Evolutionary conservation across 2,329 filamentous ascomycete genomes (phyloP).

Genomic region (Penicillium sp.): DNA sequence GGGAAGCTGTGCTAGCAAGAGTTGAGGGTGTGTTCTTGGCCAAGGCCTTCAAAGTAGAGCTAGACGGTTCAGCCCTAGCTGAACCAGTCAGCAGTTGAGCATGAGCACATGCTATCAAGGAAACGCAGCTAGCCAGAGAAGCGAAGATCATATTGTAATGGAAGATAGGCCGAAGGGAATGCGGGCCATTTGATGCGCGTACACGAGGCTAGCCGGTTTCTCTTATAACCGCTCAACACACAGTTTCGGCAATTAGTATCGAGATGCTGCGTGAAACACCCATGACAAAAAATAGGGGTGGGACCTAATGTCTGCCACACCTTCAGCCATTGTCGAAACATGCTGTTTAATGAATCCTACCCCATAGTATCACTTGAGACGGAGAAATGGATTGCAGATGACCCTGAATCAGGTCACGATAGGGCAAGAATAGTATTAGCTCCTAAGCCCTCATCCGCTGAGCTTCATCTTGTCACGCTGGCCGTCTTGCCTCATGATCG

Average conservation of each 20-base stretch:
- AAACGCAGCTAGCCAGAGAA: slow-evolving; percentile 9
- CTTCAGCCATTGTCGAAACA: neutral
- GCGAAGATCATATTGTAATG: slow-evolving; percentile 17
- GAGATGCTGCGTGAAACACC: slow-evolving; percentile 9
- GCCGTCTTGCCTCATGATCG: slow-evolving; percentile 20
- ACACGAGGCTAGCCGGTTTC: slow-evolving; percentile 4
- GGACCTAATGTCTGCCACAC: slow-evolving; percentile 1
- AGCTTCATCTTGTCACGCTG: slow-evolving; percentile 12
- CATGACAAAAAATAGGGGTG: slow-evolving; percentile 11
- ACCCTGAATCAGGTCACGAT: slow-evolving; percentile 7
- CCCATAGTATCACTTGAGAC: slow-evolving; percentile 19
- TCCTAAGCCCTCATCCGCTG: slow-evolving; percentile 2
- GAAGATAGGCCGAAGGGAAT: slow-evolving; percentile 1
- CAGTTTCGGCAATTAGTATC: neutral
- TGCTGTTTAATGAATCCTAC: slow-evolving; percentile 14
- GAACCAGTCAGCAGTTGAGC: slow-evolving; percentile 19
- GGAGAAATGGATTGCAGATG: slow-evolving; percentile 18
- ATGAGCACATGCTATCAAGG: slow-evolving; percentile 19
- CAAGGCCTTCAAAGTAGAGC: slow-evolving; percentile 14
- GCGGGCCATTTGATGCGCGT: neutral
- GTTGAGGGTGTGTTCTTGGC: slow-evolving; percentile 17
- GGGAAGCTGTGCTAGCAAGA: slow-evolving; percentile 7
- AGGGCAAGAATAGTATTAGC: slow-evolving; percentile 2
- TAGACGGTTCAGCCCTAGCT: slow-evolving; percentile 17
- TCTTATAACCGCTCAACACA: slow-evolving; percentile 10